Evolutionary conservation across 352 stramenopile species (phyloP).

Genomic region (Phytophthora aleatoria): DNA sequence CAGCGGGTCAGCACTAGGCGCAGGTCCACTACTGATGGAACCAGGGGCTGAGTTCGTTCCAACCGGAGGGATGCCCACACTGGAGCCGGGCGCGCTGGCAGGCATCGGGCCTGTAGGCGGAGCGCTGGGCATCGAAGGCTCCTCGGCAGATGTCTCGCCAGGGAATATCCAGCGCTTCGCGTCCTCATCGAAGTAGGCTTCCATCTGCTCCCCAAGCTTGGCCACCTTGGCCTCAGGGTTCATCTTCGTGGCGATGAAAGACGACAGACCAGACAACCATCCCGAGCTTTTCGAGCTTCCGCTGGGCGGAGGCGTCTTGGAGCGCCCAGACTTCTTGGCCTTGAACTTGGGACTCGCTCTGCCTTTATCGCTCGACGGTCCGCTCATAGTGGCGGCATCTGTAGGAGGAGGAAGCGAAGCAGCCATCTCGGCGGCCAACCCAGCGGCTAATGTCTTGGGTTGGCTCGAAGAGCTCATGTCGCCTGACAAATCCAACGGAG

Average conservation of each 20-base stretch:
- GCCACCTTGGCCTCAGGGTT: conserved; percentile 86
- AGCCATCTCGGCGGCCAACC: conserved; percentile 20
- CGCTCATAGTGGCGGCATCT: conserved; percentile 32
- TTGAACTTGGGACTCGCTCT: conserved; percentile 71
- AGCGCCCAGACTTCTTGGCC: conserved; percentile 62
- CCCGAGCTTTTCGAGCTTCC: conserved; percentile 64
- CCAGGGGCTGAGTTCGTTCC: conserved; percentile 69
- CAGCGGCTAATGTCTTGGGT: conserved; percentile 21
- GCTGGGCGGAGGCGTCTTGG: conserved; percentile 82
- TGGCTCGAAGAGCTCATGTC: conserved; percentile 19
- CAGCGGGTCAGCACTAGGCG: conserved; percentile 63
- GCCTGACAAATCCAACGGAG: conserved; percentile 12
- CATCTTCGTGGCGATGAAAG: conserved; percentile 77
- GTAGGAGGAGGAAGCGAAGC: conserved; percentile 21
- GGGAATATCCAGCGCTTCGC: conserved; percentile 90
- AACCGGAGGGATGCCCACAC: conserved; percentile 40
- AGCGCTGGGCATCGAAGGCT: conserved; percentile 64
- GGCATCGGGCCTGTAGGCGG: conserved; percentile 71
- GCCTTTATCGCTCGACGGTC: conserved; percentile 77
- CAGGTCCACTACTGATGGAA: conserved; percentile 53
- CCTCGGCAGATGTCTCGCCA: conserved; percentile 69
- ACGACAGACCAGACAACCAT: conserved; percentile 67
- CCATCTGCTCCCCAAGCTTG: conserved; percentile 78
- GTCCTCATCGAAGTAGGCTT: conserved; percentile 83
- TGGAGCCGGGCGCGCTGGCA: conserved; percentile 50